Evolutionary conservation across 2,329 filamentous ascomycete species (phyloP).

Genomic region (Beauveria pseudobassiana): DNA sequence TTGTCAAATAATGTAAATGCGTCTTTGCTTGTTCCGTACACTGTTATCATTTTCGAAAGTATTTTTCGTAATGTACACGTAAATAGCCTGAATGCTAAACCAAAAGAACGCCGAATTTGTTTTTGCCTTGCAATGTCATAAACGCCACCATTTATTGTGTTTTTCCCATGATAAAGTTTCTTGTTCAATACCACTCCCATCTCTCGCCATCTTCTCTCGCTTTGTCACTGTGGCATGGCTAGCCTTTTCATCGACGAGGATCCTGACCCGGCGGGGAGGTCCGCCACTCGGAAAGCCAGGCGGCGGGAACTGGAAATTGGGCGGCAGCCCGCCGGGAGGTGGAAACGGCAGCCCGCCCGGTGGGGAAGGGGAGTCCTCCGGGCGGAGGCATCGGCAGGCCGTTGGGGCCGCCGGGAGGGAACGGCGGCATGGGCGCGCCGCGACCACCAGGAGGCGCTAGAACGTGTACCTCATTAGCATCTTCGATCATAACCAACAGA

Average conservation of each 20-base stretch:
- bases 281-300: constrained; percentile 19
- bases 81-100: background rate
- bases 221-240: background rate
- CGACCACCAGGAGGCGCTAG: constrained; percentile 45
- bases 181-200: background rate
- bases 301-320: constrained; percentile 30
- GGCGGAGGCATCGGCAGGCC: constrained; percentile 20
- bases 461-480: background rate
- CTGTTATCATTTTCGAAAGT: too few relatives aligned
- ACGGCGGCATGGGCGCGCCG: constrained; percentile 39
- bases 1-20: too few relatives aligned
- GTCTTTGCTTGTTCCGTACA: too few relatives aligned
- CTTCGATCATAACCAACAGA: too few relatives aligned
- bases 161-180: background rate
- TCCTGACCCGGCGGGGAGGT: constrained; percentile 20
- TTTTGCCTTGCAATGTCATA: background rate
- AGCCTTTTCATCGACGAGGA: background rate
- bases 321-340: constrained; percentile 33
- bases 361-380: constrained; percentile 30
- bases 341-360: constrained; percentile 30
- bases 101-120: background rate
- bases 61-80: background rate
- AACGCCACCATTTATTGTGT: constrained; percentile 21
- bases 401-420: constrained; percentile 24
- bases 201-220: background rate